A percentile compares a stretch with the other conserved stretches of the same genome.
phyloP scores from a whole-genome alignment of 108 stramenopile genomes.

The Nannochloropsis salina region DNA sequence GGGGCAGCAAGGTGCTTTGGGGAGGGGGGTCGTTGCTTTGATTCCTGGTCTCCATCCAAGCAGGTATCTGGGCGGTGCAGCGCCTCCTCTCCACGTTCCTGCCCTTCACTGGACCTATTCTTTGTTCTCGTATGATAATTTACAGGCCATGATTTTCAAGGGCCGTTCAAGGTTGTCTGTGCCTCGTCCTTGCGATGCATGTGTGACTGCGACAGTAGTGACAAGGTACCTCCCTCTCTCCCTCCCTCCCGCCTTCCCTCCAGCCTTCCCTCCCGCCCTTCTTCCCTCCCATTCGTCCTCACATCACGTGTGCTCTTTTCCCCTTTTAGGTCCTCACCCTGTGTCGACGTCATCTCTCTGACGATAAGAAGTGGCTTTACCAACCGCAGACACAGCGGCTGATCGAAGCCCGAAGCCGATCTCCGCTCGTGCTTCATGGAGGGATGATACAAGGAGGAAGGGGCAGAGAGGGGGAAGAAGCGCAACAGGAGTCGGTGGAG shows the following conservation, averaged over 20 bases:
- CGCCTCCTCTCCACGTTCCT: too few relatives aligned
- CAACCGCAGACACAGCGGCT: neutral
- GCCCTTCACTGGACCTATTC: too few relatives aligned
- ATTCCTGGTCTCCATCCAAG: too few relatives aligned
- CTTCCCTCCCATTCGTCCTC: neutral
- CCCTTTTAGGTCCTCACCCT: neutral
- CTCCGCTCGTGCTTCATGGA: too few relatives aligned
- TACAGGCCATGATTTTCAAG: neutral
- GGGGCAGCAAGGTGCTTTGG: too few relatives aligned
- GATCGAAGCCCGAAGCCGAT: neutral
- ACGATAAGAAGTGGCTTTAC: neutral
- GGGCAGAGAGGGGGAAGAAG: neutral
- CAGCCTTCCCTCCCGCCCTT: neutral
- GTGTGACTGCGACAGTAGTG: neutral
- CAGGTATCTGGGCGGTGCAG: too few relatives aligned
- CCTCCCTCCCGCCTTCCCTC: neutral
- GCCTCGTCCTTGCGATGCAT: neutral
- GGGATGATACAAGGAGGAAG: neutral
- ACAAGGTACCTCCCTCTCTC: neutral
- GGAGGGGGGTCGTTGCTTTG: too few relatives aligned
- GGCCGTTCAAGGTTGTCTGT: neutral
- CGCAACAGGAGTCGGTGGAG: too few relatives aligned
- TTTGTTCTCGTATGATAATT: too few relatives aligned
- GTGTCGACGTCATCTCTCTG: neutral
- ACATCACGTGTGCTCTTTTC: neutral